phyloP scores from a whole-genome alignment of 257 asterid species.

The Salvia miltiorrhiza region DNA sequence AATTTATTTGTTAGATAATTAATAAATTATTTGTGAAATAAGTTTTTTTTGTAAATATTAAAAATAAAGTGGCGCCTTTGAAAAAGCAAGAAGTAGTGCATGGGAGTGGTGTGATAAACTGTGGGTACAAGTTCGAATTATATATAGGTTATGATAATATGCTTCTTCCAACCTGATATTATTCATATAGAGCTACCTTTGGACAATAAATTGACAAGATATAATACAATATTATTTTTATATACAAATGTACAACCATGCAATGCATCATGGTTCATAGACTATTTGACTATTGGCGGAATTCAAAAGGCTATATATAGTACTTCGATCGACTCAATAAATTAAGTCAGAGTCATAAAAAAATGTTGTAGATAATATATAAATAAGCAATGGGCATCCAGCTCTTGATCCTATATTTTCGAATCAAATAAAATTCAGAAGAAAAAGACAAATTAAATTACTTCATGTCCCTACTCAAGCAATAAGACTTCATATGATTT shows the following conservation, averaged over 20 bases:
- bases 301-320: not conserved
- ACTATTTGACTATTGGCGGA: not conserved
- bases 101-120: no score
- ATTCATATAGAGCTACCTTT: not conserved
- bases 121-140: no score
- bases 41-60: no score
- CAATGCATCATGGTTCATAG: not conserved
- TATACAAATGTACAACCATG: not conserved
- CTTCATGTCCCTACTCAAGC: not conserved
- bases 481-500: not conserved
- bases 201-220: not conserved
- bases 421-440: not conserved
- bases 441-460: not conserved
- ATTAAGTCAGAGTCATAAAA: not conserved
- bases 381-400: not conserved
- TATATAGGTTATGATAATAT: no score
- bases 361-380: not conserved
- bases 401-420: constrained; percentile 27
- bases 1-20: no score
- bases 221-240: not conserved
- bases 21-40: no score
- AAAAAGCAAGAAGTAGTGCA: no score
- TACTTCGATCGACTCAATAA: not conserved
- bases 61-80: no score
- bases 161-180: not conserved